A percentile compares a stretch with the other conserved stretches of the same genome.
These are phyloP conservation scores for Zoysia pacifica DNA, from an alignment of 176 grass and related monocot species.

Conservation along the genomic window DNA sequence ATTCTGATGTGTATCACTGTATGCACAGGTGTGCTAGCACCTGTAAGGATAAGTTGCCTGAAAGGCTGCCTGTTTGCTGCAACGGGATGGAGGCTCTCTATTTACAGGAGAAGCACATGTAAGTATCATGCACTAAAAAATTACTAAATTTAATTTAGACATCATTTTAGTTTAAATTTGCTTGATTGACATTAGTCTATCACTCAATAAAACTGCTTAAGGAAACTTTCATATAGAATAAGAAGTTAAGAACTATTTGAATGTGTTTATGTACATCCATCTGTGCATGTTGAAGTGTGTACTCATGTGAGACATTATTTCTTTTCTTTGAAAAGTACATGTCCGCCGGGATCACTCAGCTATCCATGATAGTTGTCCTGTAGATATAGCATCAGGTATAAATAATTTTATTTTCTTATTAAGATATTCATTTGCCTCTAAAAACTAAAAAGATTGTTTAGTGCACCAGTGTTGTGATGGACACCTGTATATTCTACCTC, in stretches of 20 bases:
- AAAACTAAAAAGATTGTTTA: conserved; percentile 10
- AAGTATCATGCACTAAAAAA: not conserved
- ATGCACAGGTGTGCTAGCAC: conserved; percentile 55
- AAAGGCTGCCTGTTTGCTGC: conserved; percentile 67
- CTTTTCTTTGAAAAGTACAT: conserved; percentile 9
- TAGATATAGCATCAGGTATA: not conserved
- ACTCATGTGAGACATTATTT: not conserved
- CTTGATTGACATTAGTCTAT: conserved; percentile 14
- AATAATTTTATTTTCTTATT: not conserved
- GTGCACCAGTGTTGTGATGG: conserved; percentile 21
- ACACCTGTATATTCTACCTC: not conserved
- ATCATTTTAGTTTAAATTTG: not conserved
- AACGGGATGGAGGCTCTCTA: conserved; percentile 72
- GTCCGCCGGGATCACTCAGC: not conserved
- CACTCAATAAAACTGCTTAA: not conserved
- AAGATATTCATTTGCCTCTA: not conserved
- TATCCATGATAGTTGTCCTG: not conserved
- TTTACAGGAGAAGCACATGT: conserved; percentile 82
- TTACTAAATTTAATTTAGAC: too few species aligned
- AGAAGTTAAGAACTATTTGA: not conserved
- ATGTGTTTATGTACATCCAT: not conserved
- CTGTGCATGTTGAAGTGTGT: not conserved
- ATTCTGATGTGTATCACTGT: conserved; percentile 31
- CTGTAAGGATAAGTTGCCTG: conserved; percentile 52
- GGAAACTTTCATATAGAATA: conserved; percentile 5